Percentiles rank a stretch among this genome's conserved stretches.
phyloP scores from a whole-genome alignment of 352 stramenopile genomes.

The Phytophthora ramorum region DNA sequence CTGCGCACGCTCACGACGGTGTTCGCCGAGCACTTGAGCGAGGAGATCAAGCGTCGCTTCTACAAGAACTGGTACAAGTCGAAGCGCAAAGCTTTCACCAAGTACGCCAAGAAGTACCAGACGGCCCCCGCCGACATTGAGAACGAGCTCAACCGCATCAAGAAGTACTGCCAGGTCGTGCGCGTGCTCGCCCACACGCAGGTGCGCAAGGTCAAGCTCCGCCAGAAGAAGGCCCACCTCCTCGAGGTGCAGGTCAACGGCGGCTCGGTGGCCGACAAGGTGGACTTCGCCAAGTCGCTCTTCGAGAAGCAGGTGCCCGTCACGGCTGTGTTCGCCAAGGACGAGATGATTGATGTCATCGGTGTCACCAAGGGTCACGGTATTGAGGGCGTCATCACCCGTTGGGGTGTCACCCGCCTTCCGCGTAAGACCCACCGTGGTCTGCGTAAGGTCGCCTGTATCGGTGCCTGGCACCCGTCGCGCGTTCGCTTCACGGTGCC shows the following conservation, averaged over 20 bases:
- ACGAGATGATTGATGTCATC: constrained; percentile 99
- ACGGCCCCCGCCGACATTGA: constrained; percentile 93
- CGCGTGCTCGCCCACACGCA: constrained; percentile 99
- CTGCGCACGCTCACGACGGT: constrained; percentile 99
- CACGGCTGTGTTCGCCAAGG: constrained; percentile 94
- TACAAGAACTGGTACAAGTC: constrained; percentile 99
- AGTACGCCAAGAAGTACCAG: constrained; percentile 99
- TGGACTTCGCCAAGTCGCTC: constrained; percentile 99
- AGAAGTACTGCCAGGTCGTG: constrained; percentile 99
- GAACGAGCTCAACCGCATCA: constrained; percentile 99
- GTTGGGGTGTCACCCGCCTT: constrained; percentile 99
- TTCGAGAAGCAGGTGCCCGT: constrained; percentile 99
- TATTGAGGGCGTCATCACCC: constrained; percentile 98
- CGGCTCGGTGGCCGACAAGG: constrained; percentile 97
- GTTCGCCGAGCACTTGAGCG: constrained; percentile 99
- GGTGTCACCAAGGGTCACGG: constrained; percentile 99
- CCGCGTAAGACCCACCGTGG: constrained; percentile 99
- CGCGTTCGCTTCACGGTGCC: constrained; percentile 98
- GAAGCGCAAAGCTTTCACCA: constrained; percentile 99
- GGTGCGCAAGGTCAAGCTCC: constrained; percentile 99
- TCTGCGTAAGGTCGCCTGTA: constrained; percentile 99
- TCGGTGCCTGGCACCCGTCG: constrained; percentile 99
- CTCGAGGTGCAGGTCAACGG: constrained; percentile 99
- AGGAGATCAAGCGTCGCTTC: constrained; percentile 99
- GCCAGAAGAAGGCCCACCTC: constrained; percentile 99